Evolutionary conservation across 805 yeast genomes (phyloP), one percentile per base, ranked within the genome.

Genomic region (Diddensiella caesifluorescens): DNA sequence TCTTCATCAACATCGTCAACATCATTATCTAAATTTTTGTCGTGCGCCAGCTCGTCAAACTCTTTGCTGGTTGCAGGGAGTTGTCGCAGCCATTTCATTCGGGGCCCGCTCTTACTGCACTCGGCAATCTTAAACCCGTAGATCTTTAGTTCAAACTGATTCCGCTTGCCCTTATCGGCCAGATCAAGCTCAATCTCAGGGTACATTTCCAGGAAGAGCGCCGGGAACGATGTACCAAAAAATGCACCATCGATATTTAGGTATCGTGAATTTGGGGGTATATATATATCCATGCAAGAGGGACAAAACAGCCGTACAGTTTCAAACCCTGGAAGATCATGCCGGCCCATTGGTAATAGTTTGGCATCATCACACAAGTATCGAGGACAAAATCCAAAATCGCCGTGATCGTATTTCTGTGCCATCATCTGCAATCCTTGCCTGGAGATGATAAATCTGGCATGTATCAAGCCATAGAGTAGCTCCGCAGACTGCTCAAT

Each of bases 211-310:
- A 92, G 77, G 55, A 92, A 83, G 52, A 92, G 73, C 2, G 96
- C 97, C 1, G 96, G 92, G 66, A 92, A 92, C 26, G 94, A 80
- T 0, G 97, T 87, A 4, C 98, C 97, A 68, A 94, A 92, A 56
- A 83, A 92, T 1, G 97, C 96, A 4, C 98, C 98, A 63, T 92
- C 98, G 32, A 92, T 77, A 57, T 86, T 85, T 44, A 84, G 67
- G 62, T 85, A 89, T 48, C 95, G 71, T n/a, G 89, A 79, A 42
- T 88, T 80, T 42, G 82, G 78, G 1, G 97, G 97, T 38, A 87
- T 65, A 62, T 92, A 92, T 30, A 90, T 71, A 57, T 92, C 98
- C 57, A 81, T 78, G 64, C 98, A 92, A 59, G 90, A 80, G 1
- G 98, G 97, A 65, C 98, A 92, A 61, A 81, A 92, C 36, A 92